Base-by-base conservation (phyloP, 306 rosid species). In the Hippophae rhamnoides region DNA sequence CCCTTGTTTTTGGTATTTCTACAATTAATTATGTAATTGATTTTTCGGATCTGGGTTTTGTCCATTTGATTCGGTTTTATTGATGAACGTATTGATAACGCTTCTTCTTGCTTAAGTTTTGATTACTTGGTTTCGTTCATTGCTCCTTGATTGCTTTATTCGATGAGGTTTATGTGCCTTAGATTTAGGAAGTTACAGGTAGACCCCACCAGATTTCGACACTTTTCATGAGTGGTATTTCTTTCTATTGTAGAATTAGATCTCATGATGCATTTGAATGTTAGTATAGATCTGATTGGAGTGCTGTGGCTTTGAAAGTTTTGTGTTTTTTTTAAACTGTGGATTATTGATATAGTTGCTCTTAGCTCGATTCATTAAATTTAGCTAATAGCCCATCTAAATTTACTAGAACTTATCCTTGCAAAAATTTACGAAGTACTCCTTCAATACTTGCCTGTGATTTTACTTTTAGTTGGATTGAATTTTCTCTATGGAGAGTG, bases 1-100 rank as follows among this genome's bases (percentile, higher is more conserved):
- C 38, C 38, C 38, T 31, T 2, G 5, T 4, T 61, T 26, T 13
- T 8, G n/a, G n/a, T 43, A 66, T 45, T 13, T 41, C 1, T 2
- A 25, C 13, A 67, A 18, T 25, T 51, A 40, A 11, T 65, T 41
- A 47, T n/a, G 6, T 3, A 47, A 18, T 60, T 63, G 70, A 57
- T 69, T 60, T 81, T 72, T 78, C 88, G 74, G 89, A 74, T 84
- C 85, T 62, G 78, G 62, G 70, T 69, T 41, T 64, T 58, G 38
- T 69, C 52, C 58, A 47, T 68, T 76, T 77, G 67, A 69, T 78
- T 62, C 51, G 13, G 38, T 3, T 8, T 25, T 67, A 18, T 42
- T 63, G 13, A 70, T 40, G 23, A 25, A 47, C 43, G 5, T 55
- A 56, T 44, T 56, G 57, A 46, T 55, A 46, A 47, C 48, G 47